Conservation (phyloP, 306 rosid species). For the Prunus fruticosa region DNA sequence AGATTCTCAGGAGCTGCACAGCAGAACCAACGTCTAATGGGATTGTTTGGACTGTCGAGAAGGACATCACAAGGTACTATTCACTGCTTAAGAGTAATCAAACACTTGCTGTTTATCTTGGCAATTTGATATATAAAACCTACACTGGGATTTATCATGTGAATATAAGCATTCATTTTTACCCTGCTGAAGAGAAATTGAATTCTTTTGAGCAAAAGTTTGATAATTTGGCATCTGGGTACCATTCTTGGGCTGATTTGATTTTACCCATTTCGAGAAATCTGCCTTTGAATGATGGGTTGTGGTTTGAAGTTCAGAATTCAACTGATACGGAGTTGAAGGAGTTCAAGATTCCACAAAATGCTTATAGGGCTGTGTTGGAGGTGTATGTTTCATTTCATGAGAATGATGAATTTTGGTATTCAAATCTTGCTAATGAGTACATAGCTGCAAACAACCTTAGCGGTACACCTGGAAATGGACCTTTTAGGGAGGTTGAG, state of each 20-base stretch:
- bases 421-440: slow-evolving; percentile 58
- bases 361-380: slow-evolving; percentile 78
- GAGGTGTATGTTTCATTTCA: slow-evolving; percentile 93
- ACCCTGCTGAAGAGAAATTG: slow-evolving; percentile 36
- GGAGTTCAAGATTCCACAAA: slow-evolving; percentile 60
- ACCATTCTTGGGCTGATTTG: slow-evolving; percentile 69
- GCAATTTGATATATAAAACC: slow-evolving; percentile 54
- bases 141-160: slow-evolving; percentile 90
- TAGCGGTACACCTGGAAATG: slow-evolving; percentile 58
- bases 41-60: slow-evolving; percentile 76
- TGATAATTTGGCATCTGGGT: slow-evolving; percentile 23
- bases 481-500: slow-evolving; percentile 86
- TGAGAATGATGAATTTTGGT: slow-evolving; percentile 92
- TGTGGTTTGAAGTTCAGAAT: slow-evolving; percentile 69
- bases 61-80: slow-evolving; percentile 83
- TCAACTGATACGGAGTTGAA: slow-evolving; percentile 45
- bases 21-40: slow-evolving; percentile 80
- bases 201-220: slow-evolving; percentile 6
- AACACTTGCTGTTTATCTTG: slow-evolving; percentile 74
- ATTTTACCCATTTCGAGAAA: slow-evolving; percentile 70
- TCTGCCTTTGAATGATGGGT: slow-evolving; percentile 64
- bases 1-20: slow-evolving; percentile 85
- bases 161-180: slow-evolving; percentile 53
- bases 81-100: slow-evolving; percentile 53
- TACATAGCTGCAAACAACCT: slow-evolving; percentile 61